phyloP scores from a whole-genome alignment of 306 rosid genomes.

The Casuarina equisetifolia region DNA sequence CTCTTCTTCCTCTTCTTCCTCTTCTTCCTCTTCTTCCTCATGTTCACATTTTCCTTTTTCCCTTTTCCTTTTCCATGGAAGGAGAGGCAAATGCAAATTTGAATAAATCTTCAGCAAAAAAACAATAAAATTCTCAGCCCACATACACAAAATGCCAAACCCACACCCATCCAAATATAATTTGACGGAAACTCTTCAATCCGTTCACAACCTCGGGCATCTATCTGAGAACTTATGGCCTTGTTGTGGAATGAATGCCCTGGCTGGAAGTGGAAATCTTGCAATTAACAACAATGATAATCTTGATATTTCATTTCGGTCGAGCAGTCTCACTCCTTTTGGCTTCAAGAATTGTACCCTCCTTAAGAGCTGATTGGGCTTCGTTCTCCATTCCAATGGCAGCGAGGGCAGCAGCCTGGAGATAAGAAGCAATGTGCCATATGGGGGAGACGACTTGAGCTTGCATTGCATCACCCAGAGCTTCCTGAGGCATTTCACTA shows the following conservation, averaged over 20 bases:
- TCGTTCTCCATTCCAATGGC: constrained; percentile 63
- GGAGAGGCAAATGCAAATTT: constrained; percentile 18
- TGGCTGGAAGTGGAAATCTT: not conserved
- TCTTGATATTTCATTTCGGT: constrained; percentile 41
- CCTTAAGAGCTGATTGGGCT: constrained; percentile 68
- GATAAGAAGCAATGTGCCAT: constrained; percentile 86
- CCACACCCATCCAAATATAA: constrained; percentile 17
- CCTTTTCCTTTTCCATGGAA: not conserved
- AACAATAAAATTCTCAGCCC: constrained; percentile 6
- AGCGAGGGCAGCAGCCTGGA: constrained; percentile 65
- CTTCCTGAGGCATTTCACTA: constrained; percentile 66
- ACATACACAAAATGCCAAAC: constrained; percentile 1
- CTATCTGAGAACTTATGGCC: not conserved
- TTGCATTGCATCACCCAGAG: constrained; percentile 74
- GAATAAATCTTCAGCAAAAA: constrained; percentile 23
- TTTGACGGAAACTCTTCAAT: not conserved
- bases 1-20: no score
- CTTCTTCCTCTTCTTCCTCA: no score
- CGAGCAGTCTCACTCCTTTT: constrained; percentile 46
- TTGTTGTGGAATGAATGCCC: not conserved
- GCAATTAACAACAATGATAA: not conserved
- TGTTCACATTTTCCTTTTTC: not conserved
- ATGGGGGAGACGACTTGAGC: constrained; percentile 63
- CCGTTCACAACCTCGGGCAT: constrained; percentile 3
- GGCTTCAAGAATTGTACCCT: constrained; percentile 63